phyloP scores from a whole-genome alignment of 2,329 filamentous ascomycete genomes.

The Davidsoniella neocaledoniae region DNA sequence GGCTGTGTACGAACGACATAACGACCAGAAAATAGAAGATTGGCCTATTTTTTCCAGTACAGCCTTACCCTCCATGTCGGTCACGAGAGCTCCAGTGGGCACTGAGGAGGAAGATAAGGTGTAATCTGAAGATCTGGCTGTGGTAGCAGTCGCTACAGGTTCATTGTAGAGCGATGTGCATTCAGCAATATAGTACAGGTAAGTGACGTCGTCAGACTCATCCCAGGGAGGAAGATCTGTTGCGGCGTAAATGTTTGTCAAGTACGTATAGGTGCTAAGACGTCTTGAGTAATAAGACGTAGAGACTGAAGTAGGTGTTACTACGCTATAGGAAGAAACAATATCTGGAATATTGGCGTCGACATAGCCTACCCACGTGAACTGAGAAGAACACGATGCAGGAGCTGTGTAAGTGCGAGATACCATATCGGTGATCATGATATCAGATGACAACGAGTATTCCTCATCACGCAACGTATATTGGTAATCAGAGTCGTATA shows the following conservation, averaged over 20 bases:
- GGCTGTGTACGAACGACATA: too few species aligned
- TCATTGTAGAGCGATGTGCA: not conserved
- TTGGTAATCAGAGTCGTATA: too few species aligned
- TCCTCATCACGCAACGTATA: too few species aligned
- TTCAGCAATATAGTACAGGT: not conserved
- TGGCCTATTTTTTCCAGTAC: too few species aligned
- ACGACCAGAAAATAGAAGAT: too few species aligned
- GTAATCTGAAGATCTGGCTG: too few species aligned
- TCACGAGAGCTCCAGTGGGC: too few species aligned
- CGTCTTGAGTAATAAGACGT: not conserved
- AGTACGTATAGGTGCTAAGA: not conserved
- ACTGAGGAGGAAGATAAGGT: too few species aligned
- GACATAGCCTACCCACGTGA: not conserved
- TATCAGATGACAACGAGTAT: too few species aligned
- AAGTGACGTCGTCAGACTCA: not conserved
- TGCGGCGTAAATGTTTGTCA: not conserved
- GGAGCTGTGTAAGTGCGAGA: not conserved
- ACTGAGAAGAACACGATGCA: not conserved
- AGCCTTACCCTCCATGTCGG: too few species aligned
- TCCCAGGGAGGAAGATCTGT: not conserved
- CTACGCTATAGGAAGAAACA: not conserved
- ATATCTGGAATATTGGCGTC: not conserved
- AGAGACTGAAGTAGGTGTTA: not conserved
- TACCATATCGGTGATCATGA: too few species aligned
- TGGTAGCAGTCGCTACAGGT: not conserved